A percentile compares a stretch with the other conserved stretches of the same genome.
phyloP scores from a whole-genome alignment of 768 basidiomycete genomes.

The Amanita thiersii region DNA sequence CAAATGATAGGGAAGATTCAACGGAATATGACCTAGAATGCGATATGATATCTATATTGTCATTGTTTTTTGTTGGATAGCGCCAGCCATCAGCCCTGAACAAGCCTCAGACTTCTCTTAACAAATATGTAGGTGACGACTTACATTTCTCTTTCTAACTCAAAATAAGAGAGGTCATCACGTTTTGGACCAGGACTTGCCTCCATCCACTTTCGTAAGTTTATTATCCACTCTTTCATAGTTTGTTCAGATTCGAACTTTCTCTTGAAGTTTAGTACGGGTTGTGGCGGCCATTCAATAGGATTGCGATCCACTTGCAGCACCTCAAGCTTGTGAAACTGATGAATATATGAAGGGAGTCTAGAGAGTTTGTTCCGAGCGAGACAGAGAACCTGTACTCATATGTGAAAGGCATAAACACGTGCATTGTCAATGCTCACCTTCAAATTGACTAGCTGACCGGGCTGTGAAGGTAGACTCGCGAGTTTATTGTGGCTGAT shows the following conservation, averaged over 20 bases:
- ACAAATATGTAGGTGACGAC: conserved; percentile 12
- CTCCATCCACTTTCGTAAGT: conserved; percentile 72
- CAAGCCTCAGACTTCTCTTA: background rate
- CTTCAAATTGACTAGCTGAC: conserved; percentile 67
- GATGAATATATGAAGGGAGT: conserved; percentile 70
- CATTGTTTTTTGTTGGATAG: conserved; percentile 26
- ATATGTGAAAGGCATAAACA: background rate
- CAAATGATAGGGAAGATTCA: conserved; percentile 48
- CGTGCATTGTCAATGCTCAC: conserved; percentile 30
- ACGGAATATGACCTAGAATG: conserved; percentile 56
- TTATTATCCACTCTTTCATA: conserved; percentile 65
- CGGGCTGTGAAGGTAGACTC: conserved; percentile 70
- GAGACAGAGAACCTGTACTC: conserved; percentile 69
- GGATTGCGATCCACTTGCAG: conserved; percentile 90
- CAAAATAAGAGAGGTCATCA: conserved; percentile 41
- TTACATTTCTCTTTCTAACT: conserved; percentile 34
- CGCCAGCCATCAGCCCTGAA: conserved; percentile 35
- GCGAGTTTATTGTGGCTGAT: conserved; percentile 89
- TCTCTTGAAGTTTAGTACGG: conserved; percentile 37
- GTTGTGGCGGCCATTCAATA: conserved; percentile 82
- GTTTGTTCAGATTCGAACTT: conserved; percentile 37
- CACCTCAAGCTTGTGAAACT: conserved; percentile 66
- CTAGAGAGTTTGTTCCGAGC: conserved; percentile 77
- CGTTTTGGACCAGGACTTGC: conserved; percentile 29
- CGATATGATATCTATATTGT: conserved; percentile 31